Conservation (phyloP, 176 grass and related monocot genomes). For the Cenchrus purpureus region DNA sequence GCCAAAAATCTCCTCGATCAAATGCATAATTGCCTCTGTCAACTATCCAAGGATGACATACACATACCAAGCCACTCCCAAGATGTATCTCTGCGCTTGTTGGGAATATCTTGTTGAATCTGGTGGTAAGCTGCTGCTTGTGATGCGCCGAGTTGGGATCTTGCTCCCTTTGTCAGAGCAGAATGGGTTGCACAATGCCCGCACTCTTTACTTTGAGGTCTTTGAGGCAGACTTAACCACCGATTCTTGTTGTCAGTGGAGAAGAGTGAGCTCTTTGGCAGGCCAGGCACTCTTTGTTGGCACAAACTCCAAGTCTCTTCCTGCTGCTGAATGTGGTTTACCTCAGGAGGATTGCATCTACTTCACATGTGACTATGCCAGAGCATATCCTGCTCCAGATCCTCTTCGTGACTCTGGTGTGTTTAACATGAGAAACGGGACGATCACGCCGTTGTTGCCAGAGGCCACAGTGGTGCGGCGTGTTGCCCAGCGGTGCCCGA, state of each 20-base stretch:
- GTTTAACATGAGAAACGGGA: not conserved
- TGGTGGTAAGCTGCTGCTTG: not conserved
- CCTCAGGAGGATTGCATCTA: not conserved
- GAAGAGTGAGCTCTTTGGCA: not conserved
- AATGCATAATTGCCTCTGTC: not conserved
- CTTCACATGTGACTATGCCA: not conserved
- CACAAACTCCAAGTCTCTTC: not conserved
- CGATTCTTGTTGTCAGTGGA: not conserved
- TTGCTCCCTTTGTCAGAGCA: not conserved
- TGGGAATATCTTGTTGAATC: not conserved
- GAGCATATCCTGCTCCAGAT: not conserved
- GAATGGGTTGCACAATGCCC: not conserved
- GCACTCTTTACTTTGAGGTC: not conserved
- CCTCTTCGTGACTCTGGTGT: not conserved
- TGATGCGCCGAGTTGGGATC: not conserved
- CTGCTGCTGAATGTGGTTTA: not conserved
- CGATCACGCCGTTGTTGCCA: not conserved
- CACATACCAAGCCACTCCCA: no score
- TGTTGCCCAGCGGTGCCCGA: not conserved
- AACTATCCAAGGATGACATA: accelerated
- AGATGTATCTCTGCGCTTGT: accelerated
- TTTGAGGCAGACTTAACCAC: not conserved
- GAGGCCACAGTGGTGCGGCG: not conserved
- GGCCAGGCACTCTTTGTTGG: not conserved
- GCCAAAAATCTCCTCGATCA: not conserved